Percentiles rank a stretch among this genome's conserved stretches.
phyloP scores from a whole-genome alignment of 768 basidiomycete species.

The Pisolithus microcarpus region DNA sequence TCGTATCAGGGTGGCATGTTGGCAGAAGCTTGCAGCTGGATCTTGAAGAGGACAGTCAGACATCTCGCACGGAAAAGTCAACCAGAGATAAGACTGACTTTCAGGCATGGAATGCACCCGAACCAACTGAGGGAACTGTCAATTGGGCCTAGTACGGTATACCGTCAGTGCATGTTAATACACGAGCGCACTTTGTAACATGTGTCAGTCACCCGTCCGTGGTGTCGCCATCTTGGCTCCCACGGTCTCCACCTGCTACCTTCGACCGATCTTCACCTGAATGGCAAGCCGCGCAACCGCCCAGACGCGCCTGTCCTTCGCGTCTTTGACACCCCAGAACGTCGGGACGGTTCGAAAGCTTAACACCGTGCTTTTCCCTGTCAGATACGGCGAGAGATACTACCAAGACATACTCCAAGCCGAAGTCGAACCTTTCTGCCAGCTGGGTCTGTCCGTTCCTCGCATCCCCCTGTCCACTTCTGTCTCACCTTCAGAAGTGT shows the following conservation, averaged over 20 bases:
- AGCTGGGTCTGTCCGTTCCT: constrained; percentile 59
- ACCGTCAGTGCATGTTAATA: no score
- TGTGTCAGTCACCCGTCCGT: neutral
- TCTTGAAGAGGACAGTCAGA: no score
- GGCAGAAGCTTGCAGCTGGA: no score
- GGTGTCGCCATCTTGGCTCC: constrained; percentile 19
- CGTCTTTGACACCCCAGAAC: constrained; percentile 74
- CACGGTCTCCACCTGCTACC: constrained; percentile 4
- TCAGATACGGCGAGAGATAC: constrained; percentile 84
- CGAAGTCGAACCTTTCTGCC: constrained; percentile 80
- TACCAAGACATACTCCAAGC: constrained; percentile 72
- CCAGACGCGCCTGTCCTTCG: constrained; percentile 52
- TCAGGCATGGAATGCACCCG: no score
- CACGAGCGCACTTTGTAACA: no score
- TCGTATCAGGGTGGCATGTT: no score
- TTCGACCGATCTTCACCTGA: no score
- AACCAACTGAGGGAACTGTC: no score
- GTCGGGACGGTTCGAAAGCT: constrained; percentile 61
- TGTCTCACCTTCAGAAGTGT: constrained; percentile 48
- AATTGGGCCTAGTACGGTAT: no score
- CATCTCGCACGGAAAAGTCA: no score
- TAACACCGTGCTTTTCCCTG: constrained; percentile 78
- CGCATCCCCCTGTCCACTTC: constrained; percentile 1
- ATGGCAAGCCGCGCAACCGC: constrained; percentile 17
- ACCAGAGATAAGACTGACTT: no score